Base-by-base conservation (phyloP, 106 monocot species). In the Iris macrosiphon region DNA sequence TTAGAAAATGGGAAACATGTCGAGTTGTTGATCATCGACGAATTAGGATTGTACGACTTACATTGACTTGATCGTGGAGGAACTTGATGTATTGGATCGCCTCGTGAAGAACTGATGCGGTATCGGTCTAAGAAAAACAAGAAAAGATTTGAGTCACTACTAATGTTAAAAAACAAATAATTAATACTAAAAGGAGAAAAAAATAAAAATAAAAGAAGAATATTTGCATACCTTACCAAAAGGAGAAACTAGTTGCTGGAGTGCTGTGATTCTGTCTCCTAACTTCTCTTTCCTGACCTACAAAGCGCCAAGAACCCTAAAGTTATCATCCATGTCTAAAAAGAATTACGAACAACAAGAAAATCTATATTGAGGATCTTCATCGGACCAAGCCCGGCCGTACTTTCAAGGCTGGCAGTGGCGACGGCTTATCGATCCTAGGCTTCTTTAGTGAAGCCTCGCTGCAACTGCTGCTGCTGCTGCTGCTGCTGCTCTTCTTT, bases 11-110 rank as follows among this genome's bases (percentile, higher is more conserved):
- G 38, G 1, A 11, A 46, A 46, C n/a, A 13, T 4, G n/a, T 17
- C 7, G 15, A 19, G 8, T 17, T 17, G 15, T 46, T 19, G 1
- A 13, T 46, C 20, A 5, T 46, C 45, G 20, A 9, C 15, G 7
- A n/a, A 46, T 4, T 46, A 17, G 45, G 45, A n/a, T 17, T 17
- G 3, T 11, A 13, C 0, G 21, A 60, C 80, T 61, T 77, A 90
- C 89, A 66, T 63, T 61, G 55, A 90, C 80, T 84, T 90, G 89
- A 20, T 81, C 80, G 64, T 90, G 89, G 60, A 90, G 89, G 69
- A 78, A 90, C 66, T 90, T 90, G 55, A 90, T 90, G 64, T 90
- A 90, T 14, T 81, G 80, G 31, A 90, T 84, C 37, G 84, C 84
- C 47, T 90, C 89, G 32, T 77, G 70, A 28, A 90, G 84, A 37